A percentile compares a stretch with the other conserved stretches of the same genome.
phyloP scores from a whole-genome alignment of 352 stramenopile species.

The Blastocystis sp. region DNA sequence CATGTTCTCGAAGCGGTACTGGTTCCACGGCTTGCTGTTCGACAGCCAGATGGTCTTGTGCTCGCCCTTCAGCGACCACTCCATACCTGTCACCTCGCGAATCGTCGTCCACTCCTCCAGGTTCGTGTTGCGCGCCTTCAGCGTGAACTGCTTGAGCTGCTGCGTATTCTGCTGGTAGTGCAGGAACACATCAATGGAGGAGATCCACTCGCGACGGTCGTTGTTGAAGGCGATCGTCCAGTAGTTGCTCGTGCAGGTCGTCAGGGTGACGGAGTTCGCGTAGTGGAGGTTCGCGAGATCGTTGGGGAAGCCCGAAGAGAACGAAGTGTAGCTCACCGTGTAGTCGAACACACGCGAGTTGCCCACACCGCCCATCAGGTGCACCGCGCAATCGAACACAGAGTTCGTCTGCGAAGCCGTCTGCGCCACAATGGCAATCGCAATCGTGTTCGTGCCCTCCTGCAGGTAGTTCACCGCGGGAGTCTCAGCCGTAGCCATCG shows the following conservation, averaged over 20 bases:
- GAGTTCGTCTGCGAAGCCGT: slow-evolving; percentile 11
- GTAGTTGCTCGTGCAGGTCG: background rate
- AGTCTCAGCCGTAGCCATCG: background rate
- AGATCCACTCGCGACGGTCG: no score
- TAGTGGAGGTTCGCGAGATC: background rate
- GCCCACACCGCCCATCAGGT: slow-evolving; percentile 22
- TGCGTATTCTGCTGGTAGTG: no score
- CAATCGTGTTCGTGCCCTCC: slow-evolving; percentile 23
- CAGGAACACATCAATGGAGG: no score
- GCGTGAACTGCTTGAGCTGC: no score
- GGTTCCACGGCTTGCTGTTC: no score
- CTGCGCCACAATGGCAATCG: slow-evolving; percentile 18
- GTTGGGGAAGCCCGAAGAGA: background rate
- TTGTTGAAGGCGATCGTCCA: no score
- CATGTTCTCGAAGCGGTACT: no score
- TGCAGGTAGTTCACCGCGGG: background rate
- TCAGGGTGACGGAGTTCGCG: background rate
- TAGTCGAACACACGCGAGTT: slow-evolving; percentile 42
- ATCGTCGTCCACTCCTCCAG: no score
- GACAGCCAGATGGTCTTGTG: no score
- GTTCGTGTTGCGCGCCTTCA: no score
- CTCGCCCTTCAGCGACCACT: slow-evolving; percentile 7
- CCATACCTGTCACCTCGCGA: background rate
- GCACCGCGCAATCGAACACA: slow-evolving; percentile 24
- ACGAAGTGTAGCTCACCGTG: background rate